Base-by-base conservation (phyloP, 139 green algal species). In the Auxenochlorella pyrenoidosa region DNA sequence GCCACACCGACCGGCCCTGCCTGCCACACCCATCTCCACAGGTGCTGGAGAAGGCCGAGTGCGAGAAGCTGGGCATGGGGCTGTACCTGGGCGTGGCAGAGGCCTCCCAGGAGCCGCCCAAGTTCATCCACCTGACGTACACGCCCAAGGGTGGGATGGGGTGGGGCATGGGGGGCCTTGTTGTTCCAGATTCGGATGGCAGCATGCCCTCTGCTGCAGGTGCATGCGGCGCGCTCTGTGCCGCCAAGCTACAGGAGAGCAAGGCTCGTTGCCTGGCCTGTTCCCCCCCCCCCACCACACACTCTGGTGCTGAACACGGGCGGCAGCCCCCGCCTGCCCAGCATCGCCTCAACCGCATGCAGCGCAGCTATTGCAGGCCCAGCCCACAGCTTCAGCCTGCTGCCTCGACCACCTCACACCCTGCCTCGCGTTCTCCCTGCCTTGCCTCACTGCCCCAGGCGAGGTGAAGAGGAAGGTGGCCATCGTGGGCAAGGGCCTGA, bases 121-220 rank as follows among this genome's bases (percentile, higher is more conserved):
- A 98, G 87, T 99, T 99, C 95, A 99, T 99, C 88, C 98, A 99
- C 91, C 92, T 99, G 19, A 98, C 92, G 5, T 99, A 99, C 93
- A 97, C 88, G 16, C 92, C 95, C 0, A 75, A 85, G 32, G 92
- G 89, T 84, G 87, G 26, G 82, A 32, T 8, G 0, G 0, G 6
- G 1, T 30, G 12, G 91, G 88, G 59, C 65, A 5, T 71, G 2
- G 8, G 2, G 0, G 40, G 2, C 30, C 21, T 2, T n/a, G 30
- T 43, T 41, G 38, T 85, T 19, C 0, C 19, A 0, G 15, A n/a
- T n/a, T n/a, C n/a, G n/a, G n/a, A n/a, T n/a, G n/a, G n/a, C n/a
- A n/a, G n/a, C n/a, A n/a, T n/a, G n/a, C n/a, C n/a, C n/a, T n/a
- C n/a, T n/a, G n/a, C n/a, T n/a, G n/a, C n/a, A n/a, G n/a, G n/a